These are phyloP conservation scores for Acanthamoeba royreba DNA, from an alignment of 208 protist species.

Conservation along the genomic window DNA sequence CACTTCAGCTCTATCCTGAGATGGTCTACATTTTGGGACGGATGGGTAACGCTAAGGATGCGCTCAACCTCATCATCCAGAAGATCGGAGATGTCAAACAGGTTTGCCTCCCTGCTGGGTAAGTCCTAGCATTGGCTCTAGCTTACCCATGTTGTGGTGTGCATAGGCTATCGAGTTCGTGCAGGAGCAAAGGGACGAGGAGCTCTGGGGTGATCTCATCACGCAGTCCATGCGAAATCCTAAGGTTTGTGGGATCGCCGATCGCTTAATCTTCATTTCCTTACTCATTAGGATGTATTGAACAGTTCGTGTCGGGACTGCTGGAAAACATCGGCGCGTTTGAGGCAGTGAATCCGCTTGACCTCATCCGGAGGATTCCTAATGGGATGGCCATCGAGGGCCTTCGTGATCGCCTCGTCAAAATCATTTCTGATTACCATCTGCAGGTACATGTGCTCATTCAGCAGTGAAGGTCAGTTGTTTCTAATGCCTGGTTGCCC, in stretches of 20 bases:
- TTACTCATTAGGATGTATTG: neutral
- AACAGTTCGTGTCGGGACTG: slow-evolving; percentile 69
- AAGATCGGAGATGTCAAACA: slow-evolving; percentile 75
- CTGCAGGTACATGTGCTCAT: no score
- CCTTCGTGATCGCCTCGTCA: slow-evolving; percentile 76
- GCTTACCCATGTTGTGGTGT: no score
- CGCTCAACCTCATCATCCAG: slow-evolving; percentile 79
- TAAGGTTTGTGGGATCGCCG: no score
- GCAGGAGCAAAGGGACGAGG: slow-evolving; percentile 77
- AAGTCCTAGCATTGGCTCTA: no score
- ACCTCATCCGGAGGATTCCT: slow-evolving; percentile 71
- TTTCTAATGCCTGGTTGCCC: neutral
- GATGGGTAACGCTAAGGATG: slow-evolving; percentile 79
- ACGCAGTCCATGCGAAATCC: slow-evolving; percentile 75
- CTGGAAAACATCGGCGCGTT: slow-evolving; percentile 78
- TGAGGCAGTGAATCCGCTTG: slow-evolving; percentile 73
- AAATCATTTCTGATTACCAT: slow-evolving; percentile 81
- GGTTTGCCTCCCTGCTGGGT: no score
- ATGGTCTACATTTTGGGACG: slow-evolving; percentile 79
- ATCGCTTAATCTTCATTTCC: no score
- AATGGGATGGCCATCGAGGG: slow-evolving; percentile 64
- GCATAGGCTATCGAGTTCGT: slow-evolving; percentile 84
- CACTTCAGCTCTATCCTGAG: slow-evolving; percentile 74
- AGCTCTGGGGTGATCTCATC: slow-evolving; percentile 84
- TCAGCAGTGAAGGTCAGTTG: no score